Conservation (phyloP, 768 basidiomycete genomes). For the Leccinellum rugosiceps region DNA sequence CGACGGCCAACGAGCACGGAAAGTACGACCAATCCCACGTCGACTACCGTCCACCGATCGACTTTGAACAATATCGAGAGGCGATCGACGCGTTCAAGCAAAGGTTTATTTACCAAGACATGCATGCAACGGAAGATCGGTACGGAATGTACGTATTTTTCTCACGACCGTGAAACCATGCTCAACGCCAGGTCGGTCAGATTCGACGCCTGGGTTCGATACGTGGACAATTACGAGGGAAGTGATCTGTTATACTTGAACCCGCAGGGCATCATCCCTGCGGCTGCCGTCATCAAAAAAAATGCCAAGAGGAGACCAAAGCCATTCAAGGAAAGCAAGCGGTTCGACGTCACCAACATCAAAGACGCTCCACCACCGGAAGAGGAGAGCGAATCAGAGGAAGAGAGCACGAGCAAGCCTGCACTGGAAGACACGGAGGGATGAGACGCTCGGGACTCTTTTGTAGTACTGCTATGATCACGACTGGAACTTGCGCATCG, state of each 20-base stretch:
- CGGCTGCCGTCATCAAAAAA: conserved; percentile 61
- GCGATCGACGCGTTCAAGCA: conserved; percentile 82
- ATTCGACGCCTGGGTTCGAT: conserved; percentile 82
- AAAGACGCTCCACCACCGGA: conserved; percentile 27
- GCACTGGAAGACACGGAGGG: conserved; percentile 54
- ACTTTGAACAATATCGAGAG: conserved; percentile 65
- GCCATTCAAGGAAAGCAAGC: conserved; percentile 65
- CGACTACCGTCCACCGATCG: conserved; percentile 68
- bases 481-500: conserved; percentile 86
- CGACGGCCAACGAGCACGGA: conserved; percentile 34
- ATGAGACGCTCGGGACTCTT: conserved; percentile 3
- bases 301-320: conserved; percentile 49
- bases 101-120: conserved; percentile 78
- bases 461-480: conserved; percentile 31
- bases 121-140: conserved; percentile 81
- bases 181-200: conserved; percentile 32
- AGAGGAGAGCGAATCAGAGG: conserved; percentile 44
- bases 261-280: conserved; percentile 71
- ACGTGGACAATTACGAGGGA: conserved; percentile 72
- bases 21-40: conserved; percentile 50
- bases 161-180: background rate
- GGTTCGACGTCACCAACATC: conserved; percentile 59
- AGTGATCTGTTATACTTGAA: conserved; percentile 79
- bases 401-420: conserved; percentile 39
- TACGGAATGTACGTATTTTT: conserved; percentile 61